Percentiles rank a stretch among this genome's conserved stretches.
These are phyloP conservation scores for Cutaneotrichosporon sp. DNA, from an alignment of 1,284 basidiomycete species.

Conservation along the genomic window DNA sequence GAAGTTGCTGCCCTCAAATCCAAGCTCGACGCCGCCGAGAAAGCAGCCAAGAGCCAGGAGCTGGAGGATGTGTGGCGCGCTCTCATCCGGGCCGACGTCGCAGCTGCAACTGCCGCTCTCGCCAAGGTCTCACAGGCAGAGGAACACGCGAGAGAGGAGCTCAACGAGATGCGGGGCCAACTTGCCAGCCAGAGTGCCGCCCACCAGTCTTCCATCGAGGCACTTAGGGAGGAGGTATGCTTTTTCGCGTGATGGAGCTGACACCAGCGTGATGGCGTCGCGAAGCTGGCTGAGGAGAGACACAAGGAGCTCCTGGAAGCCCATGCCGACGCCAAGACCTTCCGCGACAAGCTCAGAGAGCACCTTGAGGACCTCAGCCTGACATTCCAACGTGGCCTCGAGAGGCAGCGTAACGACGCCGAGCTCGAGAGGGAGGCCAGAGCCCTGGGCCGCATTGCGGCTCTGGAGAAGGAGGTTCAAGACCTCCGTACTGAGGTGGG, in stretches of 20 bases:
- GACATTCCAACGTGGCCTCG: not conserved
- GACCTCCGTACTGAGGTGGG: conserved; percentile 18
- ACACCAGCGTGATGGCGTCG: conserved; percentile 16
- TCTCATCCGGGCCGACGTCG: conserved; percentile 14
- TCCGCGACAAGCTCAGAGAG: conserved; percentile 12
- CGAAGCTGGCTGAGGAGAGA: conserved; percentile 13
- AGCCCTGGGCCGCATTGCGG: not conserved
- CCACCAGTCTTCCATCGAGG: conserved; percentile 10
- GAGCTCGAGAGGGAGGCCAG: conserved; percentile 3
- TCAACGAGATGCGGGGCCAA: conserved; percentile 15
- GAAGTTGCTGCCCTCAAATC: conserved; percentile 6
- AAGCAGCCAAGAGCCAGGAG: conserved; percentile 14
- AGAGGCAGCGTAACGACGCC: not conserved
- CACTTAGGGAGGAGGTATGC: conserved; percentile 13
- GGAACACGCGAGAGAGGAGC: conserved; percentile 16
- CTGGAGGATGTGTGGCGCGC: conserved; percentile 18
- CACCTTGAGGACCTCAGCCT: conserved; percentile 12
- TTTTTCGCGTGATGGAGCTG: not conserved
- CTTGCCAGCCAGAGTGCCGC: conserved; percentile 12
- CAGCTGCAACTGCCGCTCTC: conserved; percentile 8
- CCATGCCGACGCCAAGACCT: conserved; percentile 3
- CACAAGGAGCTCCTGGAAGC: conserved; percentile 16
- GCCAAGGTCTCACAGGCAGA: conserved; percentile 14
- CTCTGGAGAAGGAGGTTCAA: conserved; percentile 16
- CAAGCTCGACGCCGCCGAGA: conserved; percentile 2